Evolutionary conservation across 768 basidiomycete genomes (phyloP), one percentile per base, ranked within the genome.

Genomic region (Crassisporium funariophilum): DNA sequence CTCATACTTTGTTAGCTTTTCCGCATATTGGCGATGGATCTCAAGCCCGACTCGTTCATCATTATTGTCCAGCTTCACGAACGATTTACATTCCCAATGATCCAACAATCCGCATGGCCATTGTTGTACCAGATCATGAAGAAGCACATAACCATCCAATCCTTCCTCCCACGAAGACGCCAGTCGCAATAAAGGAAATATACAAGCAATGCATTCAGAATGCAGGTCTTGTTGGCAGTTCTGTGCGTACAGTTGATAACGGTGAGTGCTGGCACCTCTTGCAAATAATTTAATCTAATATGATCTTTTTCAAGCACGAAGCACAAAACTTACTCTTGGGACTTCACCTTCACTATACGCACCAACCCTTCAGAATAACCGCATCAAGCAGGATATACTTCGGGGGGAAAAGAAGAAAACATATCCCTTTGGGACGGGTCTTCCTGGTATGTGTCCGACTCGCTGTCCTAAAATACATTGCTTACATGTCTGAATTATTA

Each of bases 61-160:
- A 35, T 5, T 12, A 17, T 6, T 44, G 43, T 23, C 33, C 43
- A 35, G 43, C 44, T 13, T n/a, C 29, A 12, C 35, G 25, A 42
- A 37, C 45, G 17, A 48, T 51, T 20, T 57, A 41, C 34, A 35
- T 49, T 12, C 52, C 50, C 15, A n/a, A 34, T 7, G 39, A 56
- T 24, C n/a, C 25, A 21, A 15, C 29, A 23, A 42, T 51, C 25
- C 37, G 24, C 21, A 53, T 47, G 33, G 58, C 50, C 31, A 22
- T 20, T 35, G 46, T 54, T 33, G 41, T 51, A 12, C 41, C 33
- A 5, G 21, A 41, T 9, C 5, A 44, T 5, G 11, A 34, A 21
- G n/a, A 40, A 17, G 35, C 54, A 1, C 58, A 62, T 31, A 56
- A 42, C n/a, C 58, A 62, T 25, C 56, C 56, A 0, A 50, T 59